Percentiles rank a stretch among this genome's conserved stretches.
Conservation (phyloP, 176 grass and related monocot genomes). For the Metroxylon sagu region DNA sequence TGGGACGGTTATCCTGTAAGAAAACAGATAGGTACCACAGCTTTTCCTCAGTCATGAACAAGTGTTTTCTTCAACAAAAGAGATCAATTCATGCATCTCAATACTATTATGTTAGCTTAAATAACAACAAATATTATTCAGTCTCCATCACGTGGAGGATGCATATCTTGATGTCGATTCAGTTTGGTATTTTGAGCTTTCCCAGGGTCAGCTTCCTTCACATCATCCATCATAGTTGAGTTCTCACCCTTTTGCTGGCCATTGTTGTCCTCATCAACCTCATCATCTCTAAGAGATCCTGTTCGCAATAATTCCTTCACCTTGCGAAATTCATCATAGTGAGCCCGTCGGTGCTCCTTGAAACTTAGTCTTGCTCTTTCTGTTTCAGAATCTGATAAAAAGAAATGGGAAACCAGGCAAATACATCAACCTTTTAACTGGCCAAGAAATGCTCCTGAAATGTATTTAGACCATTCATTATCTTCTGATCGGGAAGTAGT, state of each 20-base stretch:
- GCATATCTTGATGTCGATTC: neutral
- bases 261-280: neutral
- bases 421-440: no score
- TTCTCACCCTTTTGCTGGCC: neutral
- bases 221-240: neutral
- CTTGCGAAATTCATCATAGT: conserved; percentile 9
- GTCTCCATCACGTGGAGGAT: neutral
- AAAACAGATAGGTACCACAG: no score
- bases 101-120: no score
- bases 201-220: neutral
- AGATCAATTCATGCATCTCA: no score
- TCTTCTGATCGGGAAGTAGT: no score
- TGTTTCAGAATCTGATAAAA: conserved; percentile 6
- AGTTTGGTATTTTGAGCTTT: neutral
- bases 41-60: no score
- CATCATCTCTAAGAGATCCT: neutral
- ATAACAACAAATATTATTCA: neutral
- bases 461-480: no score
- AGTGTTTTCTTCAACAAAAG: no score
- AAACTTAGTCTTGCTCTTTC: conserved; percentile 6
- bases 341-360: conserved; percentile 7
- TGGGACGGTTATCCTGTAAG: no score
- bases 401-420: neutral
- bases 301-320: conserved; percentile 1
- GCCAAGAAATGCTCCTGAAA: no score